Conservation (phyloP, 352 stramenopile species). For the Peronospora belbahrii region DNA sequence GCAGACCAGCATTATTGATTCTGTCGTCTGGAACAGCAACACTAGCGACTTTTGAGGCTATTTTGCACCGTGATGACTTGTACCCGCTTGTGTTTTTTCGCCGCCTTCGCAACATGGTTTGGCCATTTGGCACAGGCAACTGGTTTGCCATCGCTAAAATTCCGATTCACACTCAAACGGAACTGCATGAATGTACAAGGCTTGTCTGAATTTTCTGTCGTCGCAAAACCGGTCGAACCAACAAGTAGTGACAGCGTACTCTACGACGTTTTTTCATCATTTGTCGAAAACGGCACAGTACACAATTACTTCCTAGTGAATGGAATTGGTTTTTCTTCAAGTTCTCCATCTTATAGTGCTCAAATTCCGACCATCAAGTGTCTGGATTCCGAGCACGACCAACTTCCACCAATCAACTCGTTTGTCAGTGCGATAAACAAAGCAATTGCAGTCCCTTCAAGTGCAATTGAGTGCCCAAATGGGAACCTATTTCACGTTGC, state of each 20-base stretch:
- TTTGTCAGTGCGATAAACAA: constrained; percentile 18
- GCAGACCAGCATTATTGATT: constrained; percentile 9
- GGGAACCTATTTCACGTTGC: constrained; percentile 21
- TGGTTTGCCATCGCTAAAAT: constrained; percentile 16
- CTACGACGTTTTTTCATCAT: constrained; percentile 24
- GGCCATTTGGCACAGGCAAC: background rate
- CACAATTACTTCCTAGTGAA: constrained; percentile 27
- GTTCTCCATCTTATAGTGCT: constrained; percentile 1
- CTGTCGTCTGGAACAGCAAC: background rate
- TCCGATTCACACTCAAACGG: constrained; percentile 31
- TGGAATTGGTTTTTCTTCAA: constrained; percentile 16
- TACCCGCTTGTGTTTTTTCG: background rate
- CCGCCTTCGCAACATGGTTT: background rate
- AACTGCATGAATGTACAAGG: constrained; percentile 23
- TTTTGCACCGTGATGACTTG: background rate
- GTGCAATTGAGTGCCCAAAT: constrained; percentile 13
- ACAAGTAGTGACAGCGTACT: constrained; percentile 9
- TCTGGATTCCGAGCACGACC: constrained; percentile 4
- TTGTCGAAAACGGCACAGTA: constrained; percentile 13
- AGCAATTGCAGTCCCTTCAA: constrained; percentile 5
- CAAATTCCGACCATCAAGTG: constrained; percentile 1
- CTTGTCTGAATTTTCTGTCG: constrained; percentile 20
- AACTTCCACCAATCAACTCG: constrained; percentile 21
- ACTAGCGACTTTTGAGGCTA: background rate
- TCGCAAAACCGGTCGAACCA: constrained; percentile 23